Base-by-base conservation (phyloP, 2,329 filamentous ascomycete species). In the Penicillium capsulatum region DNA sequence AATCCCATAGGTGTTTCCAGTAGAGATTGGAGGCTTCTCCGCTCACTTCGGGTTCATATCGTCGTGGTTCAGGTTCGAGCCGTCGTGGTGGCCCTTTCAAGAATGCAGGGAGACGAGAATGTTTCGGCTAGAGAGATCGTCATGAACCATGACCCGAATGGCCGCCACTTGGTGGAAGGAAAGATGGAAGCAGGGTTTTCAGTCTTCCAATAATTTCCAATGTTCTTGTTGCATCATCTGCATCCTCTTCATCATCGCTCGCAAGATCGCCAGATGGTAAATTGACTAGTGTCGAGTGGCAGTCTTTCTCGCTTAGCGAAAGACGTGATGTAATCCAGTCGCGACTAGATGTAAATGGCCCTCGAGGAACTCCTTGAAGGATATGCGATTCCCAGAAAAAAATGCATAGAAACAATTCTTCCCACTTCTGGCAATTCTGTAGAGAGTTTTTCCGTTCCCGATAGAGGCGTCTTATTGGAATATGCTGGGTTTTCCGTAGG, bases 341-440 rank as follows among this genome's bases (percentile, higher is more conserved):
- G 13, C 19, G 24, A 19, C 40, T 46, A 3, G 44, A 45, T 3
- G 4, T 9, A 31, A 50, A 52, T 34, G 42, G 49, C 2, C 49
- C 49, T 14, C 49, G 42, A 13, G 24, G 3, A 20, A 48, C 20
- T 34, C 46, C 34, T 17, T 46, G 42, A 17, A 15, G 31, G 29
- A 45, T 22, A 15, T 37, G 30, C 11, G 28, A 35, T 10, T 36
- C 38, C 49, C 47, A 45, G 20, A 52, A 28, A 44, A 27, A 46
- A 50, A 3, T 40, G 15, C 29, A 42, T 38, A 17, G 45, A 48
- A 29, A 52, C 49, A 40, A 50, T 44, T 31, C 48, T 14, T 17
- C 38, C 44, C 24, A 41, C 40, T 10, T 35, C 22, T 20, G 37
- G 35, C 3, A 36, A 22, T 3, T 8, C 28, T 17, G 22, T 17